Conservation (phyloP, 495 filamentous ascomycete species). For the Neurospora discreta region DNA sequence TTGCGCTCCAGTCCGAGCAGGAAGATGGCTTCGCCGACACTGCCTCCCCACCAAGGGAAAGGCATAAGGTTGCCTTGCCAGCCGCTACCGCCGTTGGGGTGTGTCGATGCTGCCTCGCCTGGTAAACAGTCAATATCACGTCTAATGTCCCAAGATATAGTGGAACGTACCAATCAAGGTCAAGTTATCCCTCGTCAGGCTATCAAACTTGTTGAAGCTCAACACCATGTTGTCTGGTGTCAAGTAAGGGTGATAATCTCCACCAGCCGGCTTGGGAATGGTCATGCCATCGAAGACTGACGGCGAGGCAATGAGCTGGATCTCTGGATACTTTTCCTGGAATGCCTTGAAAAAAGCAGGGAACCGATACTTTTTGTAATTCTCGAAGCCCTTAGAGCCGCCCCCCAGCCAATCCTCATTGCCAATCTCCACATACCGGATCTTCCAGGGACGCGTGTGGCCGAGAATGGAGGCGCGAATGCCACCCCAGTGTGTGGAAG, state of each 20-base stretch:
- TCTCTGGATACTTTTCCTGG: constrained; percentile 45
- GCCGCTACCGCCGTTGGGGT: constrained; percentile 35
- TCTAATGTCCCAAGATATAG: constrained; percentile 1
- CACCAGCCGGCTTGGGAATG: constrained; percentile 30
- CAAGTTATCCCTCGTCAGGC: constrained; percentile 17
- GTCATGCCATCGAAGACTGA: constrained; percentile 29
- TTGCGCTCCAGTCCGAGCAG: constrained; percentile 60
- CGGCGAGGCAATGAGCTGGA: constrained; percentile 46
- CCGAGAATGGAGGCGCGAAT: constrained; percentile 42
- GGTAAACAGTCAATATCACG: background rate
- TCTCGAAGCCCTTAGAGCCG: constrained; percentile 19
- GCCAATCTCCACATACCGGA: constrained; percentile 54
- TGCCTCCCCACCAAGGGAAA: constrained; percentile 44
- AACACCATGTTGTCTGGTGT: constrained; percentile 23
- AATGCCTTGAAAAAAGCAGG: constrained; percentile 46
- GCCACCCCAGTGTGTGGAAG: constrained; percentile 47
- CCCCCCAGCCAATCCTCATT: constrained; percentile 53
- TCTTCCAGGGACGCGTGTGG: constrained; percentile 43
- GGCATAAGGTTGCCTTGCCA: constrained; percentile 30
- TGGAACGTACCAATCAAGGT: constrained; percentile 23
- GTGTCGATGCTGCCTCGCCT: constrained; percentile 48
- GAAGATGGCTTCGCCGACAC: constrained; percentile 55
- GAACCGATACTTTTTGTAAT: constrained; percentile 48
- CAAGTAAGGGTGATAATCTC: constrained; percentile 32
- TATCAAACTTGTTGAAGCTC: constrained; percentile 39